These are phyloP conservation scores for Pinus tabuliformis DNA, from an alignment of 75 land plant species.

Conservation along the genomic window DNA sequence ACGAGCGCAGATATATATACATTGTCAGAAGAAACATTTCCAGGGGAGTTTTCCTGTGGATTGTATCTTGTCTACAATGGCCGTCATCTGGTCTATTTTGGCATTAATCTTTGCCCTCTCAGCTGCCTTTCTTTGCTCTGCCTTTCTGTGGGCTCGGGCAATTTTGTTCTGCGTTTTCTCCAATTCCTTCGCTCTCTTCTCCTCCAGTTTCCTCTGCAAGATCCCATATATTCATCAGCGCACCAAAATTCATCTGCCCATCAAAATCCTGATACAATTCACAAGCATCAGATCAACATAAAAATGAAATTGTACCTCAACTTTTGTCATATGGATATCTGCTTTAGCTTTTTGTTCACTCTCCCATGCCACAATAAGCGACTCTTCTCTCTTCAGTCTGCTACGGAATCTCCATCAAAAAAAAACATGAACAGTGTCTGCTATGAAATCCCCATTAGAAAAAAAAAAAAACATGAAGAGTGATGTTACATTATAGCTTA, in stretches of 20 bases:
- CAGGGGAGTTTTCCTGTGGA: conserved; percentile 47
- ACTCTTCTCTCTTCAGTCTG: conserved; percentile 63
- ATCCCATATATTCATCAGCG: not conserved
- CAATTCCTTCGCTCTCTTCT: conserved; percentile 55
- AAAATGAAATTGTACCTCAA: conserved; percentile 42
- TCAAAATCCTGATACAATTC: not conserved
- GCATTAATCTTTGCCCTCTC: conserved; percentile 74
- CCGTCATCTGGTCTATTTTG: conserved; percentile 45
- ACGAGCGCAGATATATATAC: not conserved
- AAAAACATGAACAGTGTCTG: not conserved
- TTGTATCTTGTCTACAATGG: conserved; percentile 44
- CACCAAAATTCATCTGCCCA: no score
- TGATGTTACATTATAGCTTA: no score
- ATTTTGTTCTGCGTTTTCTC: conserved; percentile 82
- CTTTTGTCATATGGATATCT: conserved; percentile 55
- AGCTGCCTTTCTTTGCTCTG: conserved; percentile 69
- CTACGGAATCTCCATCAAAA: not conserved
- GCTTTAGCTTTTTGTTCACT: conserved; percentile 58
- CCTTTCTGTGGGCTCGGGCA: conserved; percentile 69
- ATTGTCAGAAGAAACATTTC: conserved; percentile 40
- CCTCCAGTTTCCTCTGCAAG: conserved; percentile 67
- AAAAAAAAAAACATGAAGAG: no score
- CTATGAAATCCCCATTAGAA: no score
- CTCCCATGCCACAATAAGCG: conserved; percentile 61
- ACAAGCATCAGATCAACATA: not conserved